Base-by-base conservation (phyloP, 495 filamentous ascomycete genomes). In the Lentithecium fluviatile region DNA sequence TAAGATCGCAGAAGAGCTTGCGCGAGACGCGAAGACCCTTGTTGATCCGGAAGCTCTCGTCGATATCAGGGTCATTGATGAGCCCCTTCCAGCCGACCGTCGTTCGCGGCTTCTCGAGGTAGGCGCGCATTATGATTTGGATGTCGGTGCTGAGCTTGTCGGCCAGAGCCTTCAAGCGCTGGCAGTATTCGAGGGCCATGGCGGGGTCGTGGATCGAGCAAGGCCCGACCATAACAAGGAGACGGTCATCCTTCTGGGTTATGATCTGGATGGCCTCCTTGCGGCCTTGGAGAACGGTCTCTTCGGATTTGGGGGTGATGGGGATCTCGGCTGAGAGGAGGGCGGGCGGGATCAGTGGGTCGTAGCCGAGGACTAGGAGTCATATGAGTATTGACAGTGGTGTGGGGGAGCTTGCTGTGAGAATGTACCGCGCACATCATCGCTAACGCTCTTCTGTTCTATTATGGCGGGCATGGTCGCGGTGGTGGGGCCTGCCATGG, bases 81-180 rank as follows among this genome's bases (percentile, higher is more conserved):
- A 98, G 81, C 25, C 94, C 94, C 77, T 98, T 98, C 94, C 94
- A 98, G 67, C 94, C 94, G 36, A 98, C 94, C 1, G 94, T 98
- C n/a, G 94, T 98, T 40, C 94, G 87, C 26, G 94, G 94, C 80
- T 98, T 98, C 82, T 98, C 94, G 20, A 98, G 88, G 80, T 98
- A 98, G 71, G 94, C 91, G 60, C 94, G 89, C 94, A 98, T 98
- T 71, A 98, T 86, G 70, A 98, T 86, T 65, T 84, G 86, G 34
- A 98, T 80, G 71, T 97, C 93, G 62, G 85, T 83, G 56, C 83
- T 82, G 48, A 96, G 85, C 76, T 85, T 87, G 25, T 83, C 79
- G 25, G 88, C 80, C 21, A 96, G 76, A 25, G 79, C 77, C 76
- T 90, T 90, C 38, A 98, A 79, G 38, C 86, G 84, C 26, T 77